These are phyloP conservation scores for Mariannaea elegans DNA, from an alignment of 2,329 filamentous ascomycete genomes.

Conservation along the genomic window DNA sequence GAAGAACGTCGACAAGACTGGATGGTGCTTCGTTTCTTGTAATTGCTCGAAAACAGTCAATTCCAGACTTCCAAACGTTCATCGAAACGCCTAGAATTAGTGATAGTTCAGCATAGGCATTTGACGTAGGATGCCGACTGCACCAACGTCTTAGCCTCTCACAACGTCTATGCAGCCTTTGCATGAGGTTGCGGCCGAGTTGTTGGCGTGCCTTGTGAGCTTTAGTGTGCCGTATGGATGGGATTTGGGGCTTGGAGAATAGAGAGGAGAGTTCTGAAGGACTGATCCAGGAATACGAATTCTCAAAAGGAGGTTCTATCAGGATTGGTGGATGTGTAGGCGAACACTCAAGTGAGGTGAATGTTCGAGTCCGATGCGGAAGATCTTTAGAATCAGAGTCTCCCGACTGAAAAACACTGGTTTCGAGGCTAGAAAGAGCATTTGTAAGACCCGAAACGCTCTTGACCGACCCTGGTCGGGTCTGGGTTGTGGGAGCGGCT, in stretches of 20 bases:
- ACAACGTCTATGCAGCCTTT: constrained; percentile 23
- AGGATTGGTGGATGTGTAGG: background rate
- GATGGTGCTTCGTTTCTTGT: constrained; percentile 25
- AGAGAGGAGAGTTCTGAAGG: background rate
- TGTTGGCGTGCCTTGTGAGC: constrained; percentile 17
- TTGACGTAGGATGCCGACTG: background rate
- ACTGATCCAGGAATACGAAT: background rate
- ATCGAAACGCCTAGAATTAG: constrained; percentile 8
- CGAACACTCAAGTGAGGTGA: background rate
- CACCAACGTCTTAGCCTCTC: constrained; percentile 17
- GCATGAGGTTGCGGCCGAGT: constrained; percentile 18
- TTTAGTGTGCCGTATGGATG: constrained; percentile 20
- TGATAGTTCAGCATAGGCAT: constrained; percentile 13
- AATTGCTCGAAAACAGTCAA: constrained; percentile 27
- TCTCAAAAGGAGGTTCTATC: background rate
- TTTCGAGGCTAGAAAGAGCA: constrained; percentile 10
- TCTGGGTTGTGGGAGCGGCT: background rate
- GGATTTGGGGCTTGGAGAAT: background rate
- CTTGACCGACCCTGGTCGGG: background rate
- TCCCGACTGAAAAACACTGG: background rate
- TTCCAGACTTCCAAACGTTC: constrained; percentile 23
- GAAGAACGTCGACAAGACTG: constrained; percentile 22
- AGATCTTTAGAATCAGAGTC: constrained; percentile 2
- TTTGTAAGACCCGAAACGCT: constrained; percentile 30
- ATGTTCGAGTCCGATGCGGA: background rate